Conservation (phyloP, 2,329 filamentous ascomycete species). For the Hymenoscyphus fructigenus region DNA sequence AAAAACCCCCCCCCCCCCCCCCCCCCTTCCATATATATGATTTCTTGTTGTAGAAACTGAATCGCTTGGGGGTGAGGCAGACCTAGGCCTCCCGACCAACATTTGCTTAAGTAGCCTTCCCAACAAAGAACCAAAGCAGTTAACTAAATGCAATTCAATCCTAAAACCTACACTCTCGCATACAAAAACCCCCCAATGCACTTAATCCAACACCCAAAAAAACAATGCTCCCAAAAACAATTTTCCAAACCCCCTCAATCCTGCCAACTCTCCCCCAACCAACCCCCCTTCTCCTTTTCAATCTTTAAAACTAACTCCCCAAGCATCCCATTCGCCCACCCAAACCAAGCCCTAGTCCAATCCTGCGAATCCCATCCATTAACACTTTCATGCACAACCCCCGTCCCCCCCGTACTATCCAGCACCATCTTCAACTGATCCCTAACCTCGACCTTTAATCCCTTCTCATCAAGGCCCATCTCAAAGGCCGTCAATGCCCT, state of each 20-base stretch:
- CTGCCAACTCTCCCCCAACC: constrained; percentile 27
- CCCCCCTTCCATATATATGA: too few species aligned
- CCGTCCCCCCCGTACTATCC: constrained; percentile 31
- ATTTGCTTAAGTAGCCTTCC: background rate
- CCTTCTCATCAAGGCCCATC: constrained; percentile 16
- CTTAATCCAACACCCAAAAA: background rate
- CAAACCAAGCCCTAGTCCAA: constrained; percentile 55
- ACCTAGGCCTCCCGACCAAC: too few species aligned
- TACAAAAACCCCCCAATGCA: background rate
- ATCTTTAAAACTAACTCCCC: constrained; percentile 56
- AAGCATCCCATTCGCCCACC: constrained; percentile 83
- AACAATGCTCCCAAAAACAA: background rate
- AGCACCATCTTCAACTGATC: constrained; percentile 30
- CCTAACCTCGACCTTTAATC: constrained; percentile 32
- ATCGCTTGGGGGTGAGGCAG: too few species aligned
- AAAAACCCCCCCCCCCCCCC: too few species aligned
- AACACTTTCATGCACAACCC: constrained; percentile 48
- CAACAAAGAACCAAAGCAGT: background rate
- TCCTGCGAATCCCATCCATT: constrained; percentile 39
- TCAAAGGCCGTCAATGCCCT: constrained; percentile 47
- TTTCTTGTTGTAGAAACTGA: too few species aligned
- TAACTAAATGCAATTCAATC: background rate
- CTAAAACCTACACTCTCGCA: background rate
- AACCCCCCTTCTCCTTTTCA: constrained; percentile 22
- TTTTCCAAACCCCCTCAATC: background rate